Base-by-base conservation (phyloP, 371 early-diverging fungal species). In the Conidiobolus incongruus region DNA sequence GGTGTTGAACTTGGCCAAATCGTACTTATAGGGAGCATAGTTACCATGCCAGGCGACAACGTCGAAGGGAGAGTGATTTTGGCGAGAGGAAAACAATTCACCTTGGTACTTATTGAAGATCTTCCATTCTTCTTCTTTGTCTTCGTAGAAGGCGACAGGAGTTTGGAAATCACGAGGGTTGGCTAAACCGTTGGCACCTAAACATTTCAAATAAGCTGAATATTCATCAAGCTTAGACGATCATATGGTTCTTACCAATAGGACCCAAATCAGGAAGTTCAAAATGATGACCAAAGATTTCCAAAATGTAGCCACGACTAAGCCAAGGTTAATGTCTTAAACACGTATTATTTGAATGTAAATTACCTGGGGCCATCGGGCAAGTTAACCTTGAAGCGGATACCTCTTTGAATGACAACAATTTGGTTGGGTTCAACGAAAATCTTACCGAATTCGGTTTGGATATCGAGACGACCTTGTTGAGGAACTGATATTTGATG, bases 1-100 rank as follows among this genome's bases (percentile, higher is more conserved):
- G 29, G 71, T 76, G 53, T 72, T 76, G 62, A 92, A 92, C 35
- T 71, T 61, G 31, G 68, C 69, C 38, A 93, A 66, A 57, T 89
- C 71, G 56, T 95, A 93, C 62, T 92, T 93, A 70, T 69, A 94
- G 0, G 96, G 96, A 2, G 76, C 83, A 58, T 91, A 93, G 66
- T 93, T 93, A 32, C 96, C 94, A 55, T 92, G 91, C 93, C 96
- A 95, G 4, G 91, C 93, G 23, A 93, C 94, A 0, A 93, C 92
- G 57, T 93, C 86, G 52, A 83, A 95, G 1, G 93, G 89, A 13
- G 81, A 77, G 55, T 91, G 90, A 45, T 45, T 46, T 21, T 84
- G 88, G 37, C 60, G 47, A 10, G 80, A 73, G 12, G 48, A 44
- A 57, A 85, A 89, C 23, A 87, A 52, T 43, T 69, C 59, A 21